These are phyloP conservation scores for Taphrina sp. DNA, from an alignment of 1,139 yeast species.

Conservation along the genomic window DNA sequence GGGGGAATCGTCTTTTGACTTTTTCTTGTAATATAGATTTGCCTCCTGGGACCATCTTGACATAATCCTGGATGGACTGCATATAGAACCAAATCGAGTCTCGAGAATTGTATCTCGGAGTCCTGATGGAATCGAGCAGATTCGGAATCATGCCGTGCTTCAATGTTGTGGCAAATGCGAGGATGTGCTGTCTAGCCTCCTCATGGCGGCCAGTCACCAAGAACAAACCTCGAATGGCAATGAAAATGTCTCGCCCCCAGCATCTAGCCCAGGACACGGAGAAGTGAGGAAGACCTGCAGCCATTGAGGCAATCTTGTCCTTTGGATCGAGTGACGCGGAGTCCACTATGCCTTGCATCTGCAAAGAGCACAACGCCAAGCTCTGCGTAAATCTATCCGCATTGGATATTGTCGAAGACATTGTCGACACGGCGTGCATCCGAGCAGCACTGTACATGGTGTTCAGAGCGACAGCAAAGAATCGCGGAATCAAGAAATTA, in stretches of 20 bases:
- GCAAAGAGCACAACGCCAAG: conserved; percentile 77
- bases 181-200: conserved; percentile 76
- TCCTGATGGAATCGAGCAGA: conserved; percentile 83
- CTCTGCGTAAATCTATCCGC: conserved; percentile 76
- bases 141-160: conserved; percentile 96
- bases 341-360: conserved; percentile 75
- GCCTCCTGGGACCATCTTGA: conserved; percentile 67
- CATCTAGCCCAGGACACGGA: conserved; percentile 89
- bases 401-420: conserved; percentile 55
- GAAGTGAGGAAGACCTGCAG: conserved; percentile 96
- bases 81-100: conserved; percentile 96
- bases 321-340: conserved; percentile 74
- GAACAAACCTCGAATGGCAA: conserved; percentile 77
- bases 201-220: conserved; percentile 73
- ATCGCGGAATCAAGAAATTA: conserved; percentile 77
- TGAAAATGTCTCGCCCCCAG: conserved; percentile 97
- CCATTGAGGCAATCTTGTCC: conserved; percentile 65
- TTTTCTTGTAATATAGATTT: conserved; percentile 61
- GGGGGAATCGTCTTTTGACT: conserved; percentile 81
- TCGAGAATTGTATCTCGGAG: conserved; percentile 92
- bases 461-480: conserved; percentile 76
- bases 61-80: conserved; percentile 82
- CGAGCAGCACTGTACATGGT: conserved; percentile 80
- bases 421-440: conserved; percentile 58
- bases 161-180: conserved; percentile 84